These are phyloP conservation scores for Podila clonocystis DNA, from an alignment of 192 early-diverging fungal species.

Conservation along the genomic window DNA sequence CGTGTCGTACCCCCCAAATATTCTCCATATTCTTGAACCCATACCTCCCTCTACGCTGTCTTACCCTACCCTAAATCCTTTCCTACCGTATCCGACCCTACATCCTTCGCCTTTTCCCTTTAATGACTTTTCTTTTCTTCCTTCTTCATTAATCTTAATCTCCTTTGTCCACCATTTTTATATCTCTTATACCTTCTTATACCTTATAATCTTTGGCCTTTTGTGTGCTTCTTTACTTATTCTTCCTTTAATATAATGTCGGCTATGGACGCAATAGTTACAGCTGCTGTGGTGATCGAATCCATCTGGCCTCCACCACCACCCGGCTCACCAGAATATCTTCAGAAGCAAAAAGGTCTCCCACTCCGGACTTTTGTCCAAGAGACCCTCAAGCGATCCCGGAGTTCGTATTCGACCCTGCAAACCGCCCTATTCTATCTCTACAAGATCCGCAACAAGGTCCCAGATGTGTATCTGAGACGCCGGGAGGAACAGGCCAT, in stretches of 20 bases:
- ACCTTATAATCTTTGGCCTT: no score
- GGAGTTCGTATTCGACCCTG: conserved; percentile 81
- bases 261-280: conserved; percentile 54
- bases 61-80: background rate
- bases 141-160: background rate
- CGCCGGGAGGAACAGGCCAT: conserved; percentile 39
- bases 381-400: conserved; percentile 78
- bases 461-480: conserved; percentile 36
- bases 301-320: conserved; percentile 58
- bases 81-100: background rate
- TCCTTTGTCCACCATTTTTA: background rate
- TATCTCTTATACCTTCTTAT: no score
- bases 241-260: background rate
- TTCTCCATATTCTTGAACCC: background rate
- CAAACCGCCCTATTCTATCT: conserved; percentile 83
- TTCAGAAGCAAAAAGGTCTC: conserved; percentile 53
- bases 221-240: no score
- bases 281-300: conserved; percentile 66
- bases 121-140: no score
- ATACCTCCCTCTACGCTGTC: background rate
- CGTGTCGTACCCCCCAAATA: conserved; percentile 1
- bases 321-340: conserved; percentile 29
- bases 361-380: conserved; percentile 76
- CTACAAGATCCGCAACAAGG: conserved; percentile 59
- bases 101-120: background rate